Base-by-base conservation (phyloP, 1,139 yeast genomes). In the Tardiomyces digboiensis region DNA sequence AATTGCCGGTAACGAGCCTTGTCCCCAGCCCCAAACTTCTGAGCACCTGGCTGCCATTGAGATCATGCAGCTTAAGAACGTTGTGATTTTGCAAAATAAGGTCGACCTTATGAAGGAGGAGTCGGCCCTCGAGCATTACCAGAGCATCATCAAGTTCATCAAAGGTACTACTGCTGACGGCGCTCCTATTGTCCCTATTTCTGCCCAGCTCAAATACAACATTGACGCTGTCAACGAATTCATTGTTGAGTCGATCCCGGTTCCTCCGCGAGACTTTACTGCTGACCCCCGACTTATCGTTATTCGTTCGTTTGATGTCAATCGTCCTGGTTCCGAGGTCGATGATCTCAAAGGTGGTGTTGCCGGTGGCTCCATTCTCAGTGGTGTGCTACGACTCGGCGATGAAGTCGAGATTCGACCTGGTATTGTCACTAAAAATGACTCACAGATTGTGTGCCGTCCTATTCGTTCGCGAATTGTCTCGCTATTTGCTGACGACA, bases 1-100 rank as follows among this genome's bases (percentile, higher is more conserved):
- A 56, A 82, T 93, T 65, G 99, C 98, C 37, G 98, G 97, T 67
- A 93, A 93, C 66, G 99, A 93, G 75, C 80, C 95, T 47, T 93
- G 99, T 74, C 99, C 98, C 51, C 98, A 93, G 74, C 99, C 99
- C 39, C 99, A 93, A 74, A 93, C 99, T 22, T 85, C 95, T 18
- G 99, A 93, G 72, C 99, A 93, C 74, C 77, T 93, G 68, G 99
- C 99, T 44, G 99, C 99, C 51, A 93, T 93, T 60, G 98, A 93
- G 72, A 93, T 93, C 65, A 93, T 93, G 99, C 89, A 91, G 66
- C 80, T 93, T 69, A 85, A 88, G 63, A 97, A 93, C 65, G 96
- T 93, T 50, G 86, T 93, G 57, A 91, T 93, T 58, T 74, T 93
- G 63, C 99, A 93, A 67, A 93, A 93, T 69, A 93, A 93, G 73